Evolutionary conservation across 345 rosid species (phyloP).

Genomic region (Arabidopsis thaliana): DNA sequence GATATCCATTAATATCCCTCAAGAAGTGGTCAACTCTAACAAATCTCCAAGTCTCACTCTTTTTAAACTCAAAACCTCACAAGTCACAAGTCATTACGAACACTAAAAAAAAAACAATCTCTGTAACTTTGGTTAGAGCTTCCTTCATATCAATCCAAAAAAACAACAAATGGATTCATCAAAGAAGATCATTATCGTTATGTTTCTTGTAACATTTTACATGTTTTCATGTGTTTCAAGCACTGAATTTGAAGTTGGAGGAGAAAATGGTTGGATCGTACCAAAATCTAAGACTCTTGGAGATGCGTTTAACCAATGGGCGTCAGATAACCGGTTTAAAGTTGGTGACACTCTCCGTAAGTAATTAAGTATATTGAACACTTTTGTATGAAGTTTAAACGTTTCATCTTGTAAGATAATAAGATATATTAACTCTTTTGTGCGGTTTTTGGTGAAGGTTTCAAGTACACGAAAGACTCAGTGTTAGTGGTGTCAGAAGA

Average conservation of each 20-base stretch:
- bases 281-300: conserved; percentile 54
- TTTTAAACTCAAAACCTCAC: conserved; percentile 38
- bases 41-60: conserved; percentile 33
- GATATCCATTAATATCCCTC: conserved; percentile 27
- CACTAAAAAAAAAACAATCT: not conserved
- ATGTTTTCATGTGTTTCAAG: conserved; percentile 40
- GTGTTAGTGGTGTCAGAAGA: conserved; percentile 62
- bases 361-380: conserved; percentile 16
- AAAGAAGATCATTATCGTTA: conserved; percentile 18
- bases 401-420: not conserved
- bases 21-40: conserved; percentile 43
- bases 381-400: not conserved
- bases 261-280: conserved; percentile 67
- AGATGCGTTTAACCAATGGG: conserved; percentile 74
- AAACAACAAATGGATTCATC: conserved; percentile 38
- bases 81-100: not conserved
- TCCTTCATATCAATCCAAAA: conserved; percentile 39
- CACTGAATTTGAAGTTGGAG: conserved; percentile 68
- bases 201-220: conserved; percentile 13
- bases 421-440: not conserved
- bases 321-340: conserved; percentile 73
- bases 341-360: conserved; percentile 67
- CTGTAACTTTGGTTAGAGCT: conserved; percentile 11
- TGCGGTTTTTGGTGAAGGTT: conserved; percentile 41
- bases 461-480: conserved; percentile 65